These are phyloP conservation scores for Tylopilus cervinicoccineus DNA, from an alignment of 768 basidiomycete species.

Conservation along the genomic window DNA sequence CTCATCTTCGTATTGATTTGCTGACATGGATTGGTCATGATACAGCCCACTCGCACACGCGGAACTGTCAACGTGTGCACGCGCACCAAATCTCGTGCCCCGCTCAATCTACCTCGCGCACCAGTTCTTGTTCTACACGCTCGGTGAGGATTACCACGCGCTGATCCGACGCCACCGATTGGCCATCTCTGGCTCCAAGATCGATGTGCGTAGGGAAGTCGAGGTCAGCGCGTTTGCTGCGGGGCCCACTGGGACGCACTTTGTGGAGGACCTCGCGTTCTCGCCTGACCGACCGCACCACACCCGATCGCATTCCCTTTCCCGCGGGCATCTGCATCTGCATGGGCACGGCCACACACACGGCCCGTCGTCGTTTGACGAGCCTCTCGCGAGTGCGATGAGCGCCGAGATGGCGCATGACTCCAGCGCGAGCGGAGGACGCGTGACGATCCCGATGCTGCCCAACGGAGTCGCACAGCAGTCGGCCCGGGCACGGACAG, in stretches of 20 bases:
- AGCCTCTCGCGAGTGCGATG: slow-evolving; percentile 73
- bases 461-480: slow-evolving; percentile 58
- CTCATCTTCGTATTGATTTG: no score
- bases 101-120: slow-evolving; percentile 79
- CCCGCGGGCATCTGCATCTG: not conserved
- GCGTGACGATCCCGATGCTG: slow-evolving; percentile 59
- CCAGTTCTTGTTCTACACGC: slow-evolving; percentile 76
- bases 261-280: slow-evolving; percentile 21
- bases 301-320: slow-evolving; percentile 7
- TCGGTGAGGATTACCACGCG: slow-evolving; percentile 77
- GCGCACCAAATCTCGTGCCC: slow-evolving; percentile 56
- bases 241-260: slow-evolving; percentile 21
- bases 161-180: slow-evolving; percentile 64
- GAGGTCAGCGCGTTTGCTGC: slow-evolving; percentile 55
- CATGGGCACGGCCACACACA: slow-evolving; percentile 32
- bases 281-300: slow-evolving; percentile 4
- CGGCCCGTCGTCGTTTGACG: slow-evolving; percentile 55
- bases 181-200: slow-evolving; percentile 51
- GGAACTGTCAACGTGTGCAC: slow-evolving; percentile 74
- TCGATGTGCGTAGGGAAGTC: slow-evolving; percentile 71
- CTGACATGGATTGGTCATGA: not conserved
- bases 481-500: not conserved
- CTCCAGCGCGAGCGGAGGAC: slow-evolving; percentile 35
- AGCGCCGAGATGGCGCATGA: slow-evolving; percentile 54
- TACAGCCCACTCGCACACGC: slow-evolving; percentile 62